These are phyloP conservation scores for Tricholoma flavovirens DNA, from an alignment of 768 basidiomycete species.

Conservation along the genomic window DNA sequence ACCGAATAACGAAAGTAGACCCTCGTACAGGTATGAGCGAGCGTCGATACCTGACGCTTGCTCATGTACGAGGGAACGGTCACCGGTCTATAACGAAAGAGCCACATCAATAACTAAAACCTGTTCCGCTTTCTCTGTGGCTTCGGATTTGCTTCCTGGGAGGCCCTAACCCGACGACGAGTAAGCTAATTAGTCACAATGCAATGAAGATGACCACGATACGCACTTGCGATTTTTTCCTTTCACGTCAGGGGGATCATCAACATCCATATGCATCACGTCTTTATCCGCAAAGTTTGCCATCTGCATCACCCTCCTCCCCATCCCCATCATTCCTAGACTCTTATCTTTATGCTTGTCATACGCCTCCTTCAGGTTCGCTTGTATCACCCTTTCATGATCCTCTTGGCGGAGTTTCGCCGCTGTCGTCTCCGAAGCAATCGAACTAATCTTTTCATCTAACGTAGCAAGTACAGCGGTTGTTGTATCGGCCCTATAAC, in stretches of 20 bases:
- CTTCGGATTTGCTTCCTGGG: conserved; percentile 40
- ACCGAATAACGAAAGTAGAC: not conserved
- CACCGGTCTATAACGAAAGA: not conserved
- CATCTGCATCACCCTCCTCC: conserved; percentile 12
- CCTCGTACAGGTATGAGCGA: too few species aligned
- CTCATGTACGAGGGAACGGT: too few species aligned
- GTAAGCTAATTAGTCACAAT: conserved; percentile 1
- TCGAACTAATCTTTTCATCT: conserved; percentile 58
- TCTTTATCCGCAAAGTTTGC: conserved; percentile 16
- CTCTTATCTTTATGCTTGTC: conserved; percentile 60
- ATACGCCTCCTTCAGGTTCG: conserved; percentile 52
- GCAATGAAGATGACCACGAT: not conserved
- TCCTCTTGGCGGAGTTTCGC: conserved; percentile 40
- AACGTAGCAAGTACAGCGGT: conserved; percentile 65
- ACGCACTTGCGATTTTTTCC: conserved; percentile 62
- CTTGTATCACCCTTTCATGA: conserved; percentile 50
- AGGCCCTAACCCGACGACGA: conserved; percentile 22
- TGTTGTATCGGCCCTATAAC: conserved; percentile 62
- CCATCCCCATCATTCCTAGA: conserved; percentile 18
- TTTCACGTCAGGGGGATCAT: conserved; percentile 47
- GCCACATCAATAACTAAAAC: conserved; percentile 22
- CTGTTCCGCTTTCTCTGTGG: conserved; percentile 55
- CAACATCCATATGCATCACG: conserved; percentile 57
- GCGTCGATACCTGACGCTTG: too few species aligned
- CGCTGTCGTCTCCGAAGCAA: conserved; percentile 39